phyloP scores from a whole-genome alignment of 768 basidiomycete genomes.

The Leccinum barrowsii region DNA sequence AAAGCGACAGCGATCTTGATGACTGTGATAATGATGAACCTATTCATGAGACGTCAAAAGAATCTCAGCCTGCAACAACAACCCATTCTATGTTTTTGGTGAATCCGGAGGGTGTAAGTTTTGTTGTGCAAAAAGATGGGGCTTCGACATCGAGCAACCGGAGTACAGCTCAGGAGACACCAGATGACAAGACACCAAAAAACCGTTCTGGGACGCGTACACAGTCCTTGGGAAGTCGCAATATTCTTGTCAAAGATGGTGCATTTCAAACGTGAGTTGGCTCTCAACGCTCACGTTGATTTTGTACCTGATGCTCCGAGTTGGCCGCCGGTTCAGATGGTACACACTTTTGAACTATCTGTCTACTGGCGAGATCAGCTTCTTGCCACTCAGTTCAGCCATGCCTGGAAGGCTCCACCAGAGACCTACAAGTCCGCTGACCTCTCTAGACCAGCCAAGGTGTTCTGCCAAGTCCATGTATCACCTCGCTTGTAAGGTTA shows the following conservation, averaged over 20 bases:
- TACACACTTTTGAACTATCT: background rate
- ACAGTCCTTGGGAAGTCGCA: background rate
- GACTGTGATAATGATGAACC: background rate
- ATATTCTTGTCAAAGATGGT: background rate
- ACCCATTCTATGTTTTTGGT: too few species aligned
- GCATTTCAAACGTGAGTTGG: background rate
- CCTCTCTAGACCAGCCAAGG: background rate
- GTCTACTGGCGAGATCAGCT: background rate
- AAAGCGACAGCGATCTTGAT: background rate
- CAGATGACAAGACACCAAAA: too few species aligned
- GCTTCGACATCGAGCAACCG: too few species aligned
- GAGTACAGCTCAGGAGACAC: too few species aligned
- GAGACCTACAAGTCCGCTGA: background rate
- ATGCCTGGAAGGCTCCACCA: background rate
- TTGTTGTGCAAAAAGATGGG: too few species aligned
- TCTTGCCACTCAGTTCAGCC: background rate
- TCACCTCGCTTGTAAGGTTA: background rate
- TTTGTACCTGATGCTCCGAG: background rate
- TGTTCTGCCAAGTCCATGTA: background rate
- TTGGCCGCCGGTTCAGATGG: background rate
- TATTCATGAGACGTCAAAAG: background rate
- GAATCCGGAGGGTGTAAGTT: too few species aligned
- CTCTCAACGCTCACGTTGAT: background rate
- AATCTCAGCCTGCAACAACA: background rate
- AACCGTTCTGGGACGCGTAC: too few species aligned